Percentiles rank a stretch among this genome's conserved stretches.
Conservation (phyloP, 352 stramenopile species). For the Stephanocyclus meneghinianus region DNA sequence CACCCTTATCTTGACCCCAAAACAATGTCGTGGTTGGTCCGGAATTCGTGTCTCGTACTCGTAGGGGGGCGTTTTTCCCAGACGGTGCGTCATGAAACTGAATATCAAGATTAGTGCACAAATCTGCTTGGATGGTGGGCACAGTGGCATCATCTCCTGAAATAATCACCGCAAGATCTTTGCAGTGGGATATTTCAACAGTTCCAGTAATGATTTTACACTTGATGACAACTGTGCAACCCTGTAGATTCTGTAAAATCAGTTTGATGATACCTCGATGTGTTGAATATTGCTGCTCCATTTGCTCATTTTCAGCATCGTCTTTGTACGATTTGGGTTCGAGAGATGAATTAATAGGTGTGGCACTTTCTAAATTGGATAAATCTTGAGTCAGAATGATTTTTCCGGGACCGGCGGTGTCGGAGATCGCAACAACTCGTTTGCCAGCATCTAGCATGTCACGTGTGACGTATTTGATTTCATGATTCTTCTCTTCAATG, state of each 20-base stretch:
- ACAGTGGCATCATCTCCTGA: constrained; percentile 66
- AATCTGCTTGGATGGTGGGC: constrained; percentile 83
- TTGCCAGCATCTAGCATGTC: constrained; percentile 73
- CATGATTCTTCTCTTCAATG: constrained; percentile 36
- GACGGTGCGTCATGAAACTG: constrained; percentile 75
- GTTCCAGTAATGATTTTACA: constrained; percentile 83
- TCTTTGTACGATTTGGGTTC: constrained; percentile 68
- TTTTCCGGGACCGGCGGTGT: constrained; percentile 62
- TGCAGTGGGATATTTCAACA: constrained; percentile 75
- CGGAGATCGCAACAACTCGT: constrained; percentile 64
- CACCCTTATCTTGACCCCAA: constrained; percentile 75
- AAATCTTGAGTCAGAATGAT: constrained; percentile 80
- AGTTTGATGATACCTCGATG: constrained; percentile 76
- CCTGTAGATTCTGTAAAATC: constrained; percentile 70
- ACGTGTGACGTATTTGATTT: constrained; percentile 65
- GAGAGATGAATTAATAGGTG: constrained; percentile 50
- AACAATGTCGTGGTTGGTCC: constrained; percentile 61
- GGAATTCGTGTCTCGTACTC: constrained; percentile 37
- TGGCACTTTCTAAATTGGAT: constrained; percentile 73
- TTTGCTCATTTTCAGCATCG: constrained; percentile 70
- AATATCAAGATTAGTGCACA: constrained; percentile 74
- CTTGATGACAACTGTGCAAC: constrained; percentile 78
- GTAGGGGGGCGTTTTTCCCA: constrained; percentile 56
- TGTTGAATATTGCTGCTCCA: constrained; percentile 42
- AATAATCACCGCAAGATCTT: constrained; percentile 63